Base-by-base conservation (phyloP, 805 yeast species). In the Wickerhamiella allomyrinae region DNA sequence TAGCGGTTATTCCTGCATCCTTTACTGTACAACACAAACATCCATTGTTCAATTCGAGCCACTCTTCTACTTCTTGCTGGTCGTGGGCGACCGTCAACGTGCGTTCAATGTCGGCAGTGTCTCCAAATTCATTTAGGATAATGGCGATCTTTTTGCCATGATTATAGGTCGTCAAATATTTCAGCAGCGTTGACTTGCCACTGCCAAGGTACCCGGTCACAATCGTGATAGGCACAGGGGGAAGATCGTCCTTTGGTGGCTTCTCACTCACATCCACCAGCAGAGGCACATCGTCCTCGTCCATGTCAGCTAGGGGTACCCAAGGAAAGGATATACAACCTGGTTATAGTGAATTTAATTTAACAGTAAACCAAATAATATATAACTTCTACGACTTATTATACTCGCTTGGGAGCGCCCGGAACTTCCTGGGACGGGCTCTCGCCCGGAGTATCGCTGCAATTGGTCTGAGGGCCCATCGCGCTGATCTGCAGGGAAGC, bases 31-130 rank as follows among this genome's bases (percentile, higher is more conserved):
- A 91, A 57, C 98, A 91, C 31, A 91, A 67, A 59, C 98, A 91
- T 1, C 98, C 98, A 56, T 91, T 91, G 1, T 95, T 97, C 25
- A 91, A 65, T 57, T 91, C 98, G 2, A 91, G 67, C 98, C 98
- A 91, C 55, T 91, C 96, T 53, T 86, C 83, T 40, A 82, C 79
- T 2, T 76, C 64, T 3, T 68, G 63, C 24, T 70, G 73, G 40
- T 69, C 67, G 20, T 44, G 42, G 24, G 46, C 15, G 8, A 89
- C 77, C 0, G 93, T 80, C 43, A 91, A 69, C 1, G 93, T 73
- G 57, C 82, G 81, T 58, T 91, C 98, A 47, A 91, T 86, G 39
- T 78, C 93, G 15, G 85, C 71, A 0, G 95, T 77, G 58, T 84
- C 93, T 11, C 94, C 95, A 66, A 84, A 84, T 59, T 87, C 62